These are phyloP conservation scores for Thielaviopsis ethacetica DNA, from an alignment of 2,329 filamentous ascomycete genomes.

Conservation along the genomic window DNA sequence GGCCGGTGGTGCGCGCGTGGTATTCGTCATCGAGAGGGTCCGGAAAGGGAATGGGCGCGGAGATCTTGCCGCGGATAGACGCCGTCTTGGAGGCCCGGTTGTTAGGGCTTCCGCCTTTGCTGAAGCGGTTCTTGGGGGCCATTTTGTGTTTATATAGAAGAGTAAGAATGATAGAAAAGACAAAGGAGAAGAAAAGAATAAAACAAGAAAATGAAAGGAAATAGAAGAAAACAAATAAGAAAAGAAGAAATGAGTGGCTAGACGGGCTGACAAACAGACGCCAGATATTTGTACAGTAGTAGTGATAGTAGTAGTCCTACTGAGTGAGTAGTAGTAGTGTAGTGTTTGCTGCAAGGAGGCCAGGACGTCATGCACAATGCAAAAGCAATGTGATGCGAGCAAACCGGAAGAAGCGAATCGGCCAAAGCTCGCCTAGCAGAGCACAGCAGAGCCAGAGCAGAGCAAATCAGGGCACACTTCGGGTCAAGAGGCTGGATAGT, in stretches of 20 bases:
- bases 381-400: too few relatives aligned
- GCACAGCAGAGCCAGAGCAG: too few relatives aligned
- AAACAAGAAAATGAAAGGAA: background rate
- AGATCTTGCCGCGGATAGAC: constrained; percentile 43
- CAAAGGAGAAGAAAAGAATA: background rate
- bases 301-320: too few relatives aligned
- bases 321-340: too few relatives aligned
- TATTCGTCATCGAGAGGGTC: constrained; percentile 35
- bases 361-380: too few relatives aligned
- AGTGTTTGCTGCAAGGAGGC: too few relatives aligned
- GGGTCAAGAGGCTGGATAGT: too few relatives aligned
- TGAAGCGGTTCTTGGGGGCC: constrained; percentile 11
- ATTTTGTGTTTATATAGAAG: background rate
- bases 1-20: constrained; percentile 20
- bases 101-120: constrained; percentile 20
- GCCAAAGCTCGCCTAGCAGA: too few relatives aligned
- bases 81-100: constrained; percentile 15
- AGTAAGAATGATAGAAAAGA: background rate
- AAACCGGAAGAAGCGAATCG: too few relatives aligned
- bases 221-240: background rate
- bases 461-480: too few relatives aligned
- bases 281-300: too few relatives aligned
- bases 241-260: background rate
- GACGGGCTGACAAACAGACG: too few relatives aligned
- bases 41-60: constrained; percentile 41